A percentile compares a stretch with the other conserved stretches of the same genome.
Evolutionary conservation across 2,329 filamentous ascomycete genomes (phyloP).

Genomic region (Alternaria triticimaculans): DNA sequence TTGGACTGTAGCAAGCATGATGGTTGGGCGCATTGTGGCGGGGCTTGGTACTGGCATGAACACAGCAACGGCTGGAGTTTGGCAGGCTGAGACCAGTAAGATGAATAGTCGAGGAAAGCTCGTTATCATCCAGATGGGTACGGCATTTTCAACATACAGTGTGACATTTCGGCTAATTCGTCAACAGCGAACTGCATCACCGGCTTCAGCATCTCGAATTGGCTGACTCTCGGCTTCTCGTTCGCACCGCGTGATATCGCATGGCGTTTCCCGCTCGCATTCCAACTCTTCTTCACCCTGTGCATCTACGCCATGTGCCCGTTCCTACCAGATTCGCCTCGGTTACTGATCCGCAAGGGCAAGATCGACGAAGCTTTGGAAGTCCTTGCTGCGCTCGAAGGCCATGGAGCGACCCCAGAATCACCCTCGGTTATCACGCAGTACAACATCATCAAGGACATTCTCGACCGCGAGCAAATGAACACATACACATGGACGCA

Average conservation of each 20-base stretch:
- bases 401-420: slow-evolving; percentile 48
- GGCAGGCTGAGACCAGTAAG: slow-evolving; percentile 57
- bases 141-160: background rate
- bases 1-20: slow-evolving; percentile 47
- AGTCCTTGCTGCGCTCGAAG: slow-evolving; percentile 47
- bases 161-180: background rate
- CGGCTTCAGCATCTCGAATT: slow-evolving; percentile 54
- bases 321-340: slow-evolving; percentile 50
- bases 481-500: slow-evolving; percentile 56
- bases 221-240: slow-evolving; percentile 53
- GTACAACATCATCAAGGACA: slow-evolving; percentile 49
- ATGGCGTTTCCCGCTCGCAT: slow-evolving; percentile 59
- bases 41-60: slow-evolving; percentile 57
- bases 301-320: slow-evolving; percentile 60
- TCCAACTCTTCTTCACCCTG: slow-evolving; percentile 65
- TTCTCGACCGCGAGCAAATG: slow-evolving; percentile 53
- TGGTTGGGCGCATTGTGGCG: slow-evolving; percentile 52
- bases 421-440: slow-evolving; percentile 43
- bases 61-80: slow-evolving; percentile 58
- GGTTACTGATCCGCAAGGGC: slow-evolving; percentile 62
- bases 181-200: slow-evolving; percentile 50
- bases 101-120: slow-evolving; percentile 55
- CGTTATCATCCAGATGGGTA: slow-evolving; percentile 55
- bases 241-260: slow-evolving; percentile 47
- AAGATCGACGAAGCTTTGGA: slow-evolving; percentile 52